Conservation (phyloP, 1,284 basidiomycete genomes). For the Leccinum subrobustum region DNA sequence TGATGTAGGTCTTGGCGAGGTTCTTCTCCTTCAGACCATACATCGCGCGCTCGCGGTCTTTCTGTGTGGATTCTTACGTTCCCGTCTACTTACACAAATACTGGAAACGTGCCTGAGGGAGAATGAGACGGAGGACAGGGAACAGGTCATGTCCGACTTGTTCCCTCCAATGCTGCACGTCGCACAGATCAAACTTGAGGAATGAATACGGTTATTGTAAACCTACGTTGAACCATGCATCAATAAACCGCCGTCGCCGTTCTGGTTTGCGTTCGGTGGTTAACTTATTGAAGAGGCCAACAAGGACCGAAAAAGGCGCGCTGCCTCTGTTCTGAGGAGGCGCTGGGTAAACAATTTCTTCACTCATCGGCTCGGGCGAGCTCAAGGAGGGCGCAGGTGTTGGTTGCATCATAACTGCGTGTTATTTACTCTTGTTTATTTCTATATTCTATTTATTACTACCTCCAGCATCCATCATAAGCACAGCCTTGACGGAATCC, state of each 20-base stretch:
- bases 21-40: conserved; percentile 93
- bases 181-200: conserved; percentile 7
- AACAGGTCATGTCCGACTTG: conserved; percentile 61
- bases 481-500: conserved; percentile 73
- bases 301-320: conserved; percentile 66
- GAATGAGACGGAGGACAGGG: conserved; percentile 70
- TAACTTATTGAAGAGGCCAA: conserved; percentile 66
- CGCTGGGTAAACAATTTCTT: conserved; percentile 41
- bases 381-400: conserved; percentile 52
- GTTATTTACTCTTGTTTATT: conserved; percentile 20
- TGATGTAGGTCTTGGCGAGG: conserved; percentile 87
- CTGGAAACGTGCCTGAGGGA: conserved; percentile 60
- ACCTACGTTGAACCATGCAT: conserved; percentile 75
- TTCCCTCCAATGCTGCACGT: conserved; percentile 40
- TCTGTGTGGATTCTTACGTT: conserved; percentile 45
- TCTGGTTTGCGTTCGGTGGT: conserved; percentile 70
- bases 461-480: conserved; percentile 82
- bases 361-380: conserved; percentile 23
- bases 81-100: background rate
- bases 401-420: conserved; percentile 44
- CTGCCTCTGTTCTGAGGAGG: conserved; percentile 64
- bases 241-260: conserved; percentile 57
- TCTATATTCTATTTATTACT: background rate
- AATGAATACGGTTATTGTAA: background rate
- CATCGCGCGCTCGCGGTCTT: conserved; percentile 85